Percentiles rank a stretch among this genome's conserved stretches.
Conservation (phyloP, 495 filamentous ascomycete genomes). For the Sordaria brevicollis region DNA sequence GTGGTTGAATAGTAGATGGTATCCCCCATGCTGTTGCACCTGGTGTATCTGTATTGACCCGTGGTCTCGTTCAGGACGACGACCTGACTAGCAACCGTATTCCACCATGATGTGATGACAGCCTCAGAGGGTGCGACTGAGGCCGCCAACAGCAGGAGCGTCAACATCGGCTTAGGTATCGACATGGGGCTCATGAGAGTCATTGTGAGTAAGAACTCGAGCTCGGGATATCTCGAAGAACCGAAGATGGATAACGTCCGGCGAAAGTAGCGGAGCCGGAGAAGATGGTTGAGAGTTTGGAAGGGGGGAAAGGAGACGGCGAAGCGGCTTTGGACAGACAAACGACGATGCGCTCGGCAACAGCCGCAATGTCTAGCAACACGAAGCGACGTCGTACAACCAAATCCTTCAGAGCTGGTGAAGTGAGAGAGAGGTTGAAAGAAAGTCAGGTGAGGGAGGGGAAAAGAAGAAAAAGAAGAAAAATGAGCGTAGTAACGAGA, state of each 20-base stretch:
- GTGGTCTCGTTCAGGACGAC: slow-evolving; percentile 25
- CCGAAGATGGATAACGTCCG: background rate
- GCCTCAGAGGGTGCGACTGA: slow-evolving; percentile 13
- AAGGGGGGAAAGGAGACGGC: background rate
- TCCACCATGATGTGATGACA: slow-evolving; percentile 23
- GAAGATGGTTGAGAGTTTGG: background rate
- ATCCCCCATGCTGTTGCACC: slow-evolving; percentile 19
- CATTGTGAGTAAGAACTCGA: background rate
- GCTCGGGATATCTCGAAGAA: background rate
- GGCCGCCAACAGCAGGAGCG: slow-evolving; percentile 14
- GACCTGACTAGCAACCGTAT: slow-evolving; percentile 19
- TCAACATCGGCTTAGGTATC: slow-evolving; percentile 7
- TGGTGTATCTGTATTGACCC: slow-evolving; percentile 23
- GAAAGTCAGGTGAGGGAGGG: background rate
- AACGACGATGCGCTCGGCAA: background rate
- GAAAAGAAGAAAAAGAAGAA: background rate
- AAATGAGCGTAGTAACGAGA: background rate
- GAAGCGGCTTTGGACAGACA: background rate
- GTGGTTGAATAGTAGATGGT: slow-evolving; percentile 18
- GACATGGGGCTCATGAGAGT: background rate
- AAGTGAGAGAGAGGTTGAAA: background rate
- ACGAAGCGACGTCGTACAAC: background rate
- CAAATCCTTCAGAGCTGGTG: background rate
- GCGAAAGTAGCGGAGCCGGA: background rate
- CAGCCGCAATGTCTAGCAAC: background rate